phyloP scores from a whole-genome alignment of 2,329 filamentous ascomycete genomes.

The Xylariaceae sp. region DNA sequence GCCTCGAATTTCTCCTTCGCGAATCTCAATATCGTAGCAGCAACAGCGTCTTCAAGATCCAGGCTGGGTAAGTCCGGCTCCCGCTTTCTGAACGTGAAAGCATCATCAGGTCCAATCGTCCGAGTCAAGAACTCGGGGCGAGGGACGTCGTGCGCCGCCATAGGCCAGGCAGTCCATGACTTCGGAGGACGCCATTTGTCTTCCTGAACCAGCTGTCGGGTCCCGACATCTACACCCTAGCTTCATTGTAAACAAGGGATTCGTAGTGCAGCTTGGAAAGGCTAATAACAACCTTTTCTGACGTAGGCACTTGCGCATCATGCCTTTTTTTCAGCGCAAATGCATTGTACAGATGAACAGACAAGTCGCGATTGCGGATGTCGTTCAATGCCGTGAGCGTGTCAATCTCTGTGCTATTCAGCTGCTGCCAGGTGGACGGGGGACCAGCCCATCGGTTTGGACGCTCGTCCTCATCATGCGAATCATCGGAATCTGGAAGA shows the following conservation, averaged over 20 bases:
- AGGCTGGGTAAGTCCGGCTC: conserved; percentile 49
- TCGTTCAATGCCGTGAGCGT: conserved; percentile 61
- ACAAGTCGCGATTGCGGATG: conserved; percentile 62
- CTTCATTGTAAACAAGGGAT: too few species aligned
- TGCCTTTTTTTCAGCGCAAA: conserved; percentile 60
- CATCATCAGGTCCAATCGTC: conserved; percentile 36
- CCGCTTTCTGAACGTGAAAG: conserved; percentile 46
- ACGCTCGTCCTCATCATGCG: conserved; percentile 41
- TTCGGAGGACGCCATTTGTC: conserved; percentile 50
- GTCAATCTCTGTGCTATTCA: conserved; percentile 60
- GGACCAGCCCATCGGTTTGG: conserved; percentile 72
- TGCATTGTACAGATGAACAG: conserved; percentile 74
- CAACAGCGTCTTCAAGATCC: conserved; percentile 65
- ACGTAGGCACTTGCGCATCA: conserved; percentile 12
- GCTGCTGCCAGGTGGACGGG: conserved; percentile 60
- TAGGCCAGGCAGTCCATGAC: conserved; percentile 82
- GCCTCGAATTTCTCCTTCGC: conserved; percentile 62
- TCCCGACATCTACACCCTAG: conserved; percentile 29
- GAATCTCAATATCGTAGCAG: conserved; percentile 59
- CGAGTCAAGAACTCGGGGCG: conserved; percentile 47
- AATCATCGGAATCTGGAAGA: conserved; percentile 38
- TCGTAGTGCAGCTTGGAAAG: too few species aligned
- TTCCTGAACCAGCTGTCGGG: conserved; percentile 22
- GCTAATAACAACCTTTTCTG: too few species aligned
- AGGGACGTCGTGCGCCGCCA: conserved; percentile 60